Conservation (phyloP, 352 stramenopile species). For the Phytophthora citricola region DNA sequence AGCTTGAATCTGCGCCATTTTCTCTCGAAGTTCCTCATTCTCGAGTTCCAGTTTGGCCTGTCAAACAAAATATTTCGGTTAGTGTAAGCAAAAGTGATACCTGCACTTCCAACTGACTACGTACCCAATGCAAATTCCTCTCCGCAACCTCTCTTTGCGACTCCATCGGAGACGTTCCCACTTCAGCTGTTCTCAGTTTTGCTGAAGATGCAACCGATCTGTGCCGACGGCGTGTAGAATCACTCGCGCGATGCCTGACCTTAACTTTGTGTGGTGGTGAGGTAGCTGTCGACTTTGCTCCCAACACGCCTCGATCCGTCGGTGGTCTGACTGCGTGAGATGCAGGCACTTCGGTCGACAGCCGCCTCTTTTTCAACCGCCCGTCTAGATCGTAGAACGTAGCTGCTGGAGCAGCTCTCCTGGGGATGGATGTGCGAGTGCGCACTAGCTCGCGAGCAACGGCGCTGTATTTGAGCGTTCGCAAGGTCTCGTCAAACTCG, state of each 20-base stretch:
- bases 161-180: constrained; percentile 42
- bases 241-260: constrained; percentile 22
- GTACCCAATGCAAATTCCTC: constrained; percentile 38
- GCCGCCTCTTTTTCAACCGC: constrained; percentile 50
- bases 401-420: constrained; percentile 39
- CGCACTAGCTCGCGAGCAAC: constrained; percentile 93
- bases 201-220: constrained; percentile 1
- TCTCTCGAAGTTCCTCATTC: constrained; percentile 65
- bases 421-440: constrained; percentile 39
- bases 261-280: constrained; percentile 15
- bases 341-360: constrained; percentile 27
- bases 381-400: constrained; percentile 65
- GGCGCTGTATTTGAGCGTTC: constrained; percentile 95
- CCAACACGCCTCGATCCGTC: constrained; percentile 8
- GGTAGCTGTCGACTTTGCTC: constrained; percentile 7
- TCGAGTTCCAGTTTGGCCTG: constrained; percentile 61
- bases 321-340: constrained; percentile 2
- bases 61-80: neutral
- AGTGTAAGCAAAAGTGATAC: no score
- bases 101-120: neutral
- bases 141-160: constrained; percentile 33
- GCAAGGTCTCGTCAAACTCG: constrained; percentile 97
- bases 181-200: constrained; percentile 28
- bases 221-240: constrained; percentile 13
- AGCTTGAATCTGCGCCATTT: constrained; percentile 55